Conservation (phyloP, 805 yeast genomes). For the Zygosaccharomyces pseudorouxii region DNA sequence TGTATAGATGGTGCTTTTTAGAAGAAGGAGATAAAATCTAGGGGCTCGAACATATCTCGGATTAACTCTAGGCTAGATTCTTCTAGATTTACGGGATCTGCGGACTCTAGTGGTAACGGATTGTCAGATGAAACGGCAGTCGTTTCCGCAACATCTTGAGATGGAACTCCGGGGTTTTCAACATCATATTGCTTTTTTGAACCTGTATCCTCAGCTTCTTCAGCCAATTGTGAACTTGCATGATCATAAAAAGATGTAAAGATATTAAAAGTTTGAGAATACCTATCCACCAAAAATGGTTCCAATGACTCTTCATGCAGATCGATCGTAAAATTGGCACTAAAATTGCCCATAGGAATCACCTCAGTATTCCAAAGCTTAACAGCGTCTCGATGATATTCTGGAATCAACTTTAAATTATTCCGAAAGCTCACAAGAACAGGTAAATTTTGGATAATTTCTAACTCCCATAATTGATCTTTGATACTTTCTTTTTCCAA, state of each 20-base stretch:
- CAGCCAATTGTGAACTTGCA: slow-evolving; percentile 21
- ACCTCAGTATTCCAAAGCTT: slow-evolving; percentile 19
- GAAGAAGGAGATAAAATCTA: slow-evolving; percentile 28
- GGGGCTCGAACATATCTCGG: slow-evolving; percentile 28
- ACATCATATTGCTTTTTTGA: not conserved
- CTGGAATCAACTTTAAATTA: slow-evolving; percentile 5
- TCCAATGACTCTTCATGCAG: slow-evolving; percentile 17
- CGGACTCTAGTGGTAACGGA: not conserved
- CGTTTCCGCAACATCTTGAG: not conserved
- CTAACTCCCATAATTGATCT: slow-evolving; percentile 2
- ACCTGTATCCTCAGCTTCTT: slow-evolving; percentile 12
- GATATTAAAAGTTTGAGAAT: slow-evolving; percentile 17
- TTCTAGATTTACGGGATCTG: slow-evolving; percentile 8
- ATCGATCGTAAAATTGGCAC: slow-evolving; percentile 12
- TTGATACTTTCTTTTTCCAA: slow-evolving; percentile 10
- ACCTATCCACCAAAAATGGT: slow-evolving; percentile 15
- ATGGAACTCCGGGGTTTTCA: not conserved
- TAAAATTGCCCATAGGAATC: slow-evolving; percentile 18
- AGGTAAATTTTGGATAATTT: slow-evolving; percentile 7
- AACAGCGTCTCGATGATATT: slow-evolving; percentile 9
- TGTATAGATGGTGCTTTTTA: not conserved
- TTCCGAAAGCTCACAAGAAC: slow-evolving; percentile 9
- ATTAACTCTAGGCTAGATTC: slow-evolving; percentile 19
- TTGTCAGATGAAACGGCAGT: not conserved
- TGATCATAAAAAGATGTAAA: slow-evolving; percentile 28